These are phyloP conservation scores for Ustulina deusta DNA, from an alignment of 2,329 filamentous ascomycete genomes.

Conservation along the genomic window DNA sequence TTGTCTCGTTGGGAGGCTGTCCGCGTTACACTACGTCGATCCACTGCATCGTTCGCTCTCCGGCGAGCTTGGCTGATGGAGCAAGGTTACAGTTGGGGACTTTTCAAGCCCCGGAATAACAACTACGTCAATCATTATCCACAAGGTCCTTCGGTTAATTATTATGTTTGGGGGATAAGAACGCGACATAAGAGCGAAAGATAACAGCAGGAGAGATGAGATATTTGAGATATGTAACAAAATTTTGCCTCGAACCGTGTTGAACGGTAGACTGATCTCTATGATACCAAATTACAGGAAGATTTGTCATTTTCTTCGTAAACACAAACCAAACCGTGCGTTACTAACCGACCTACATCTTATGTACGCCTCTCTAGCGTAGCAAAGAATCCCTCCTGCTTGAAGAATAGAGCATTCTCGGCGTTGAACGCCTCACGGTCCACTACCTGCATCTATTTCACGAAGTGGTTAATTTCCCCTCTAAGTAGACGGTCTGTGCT, in stretches of 20 bases:
- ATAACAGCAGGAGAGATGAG: neutral
- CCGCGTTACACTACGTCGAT: no score
- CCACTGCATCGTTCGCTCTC: no score
- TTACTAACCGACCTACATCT: neutral
- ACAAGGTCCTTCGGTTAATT: neutral
- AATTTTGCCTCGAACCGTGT: neutral
- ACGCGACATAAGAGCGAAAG: no score
- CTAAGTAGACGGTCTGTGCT: neutral
- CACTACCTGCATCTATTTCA: conserved; percentile 18
- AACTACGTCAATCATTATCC: neutral
- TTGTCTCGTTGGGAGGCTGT: no score
- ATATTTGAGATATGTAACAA: neutral
- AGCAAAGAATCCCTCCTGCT: conserved; percentile 21
- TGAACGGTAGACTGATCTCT: neutral
- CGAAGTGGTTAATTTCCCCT: neutral
- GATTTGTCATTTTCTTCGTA: no score
- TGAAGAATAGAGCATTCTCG: conserved; percentile 21
- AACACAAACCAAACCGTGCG: neutral
- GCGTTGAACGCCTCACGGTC: conserved; percentile 11
- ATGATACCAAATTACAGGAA: neutral
- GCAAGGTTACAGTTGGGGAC: no score
- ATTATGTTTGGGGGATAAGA: neutral
- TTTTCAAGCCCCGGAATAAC: neutral
- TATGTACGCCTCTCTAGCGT: neutral
- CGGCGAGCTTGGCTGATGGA: no score